phyloP scores from a whole-genome alignment of 495 filamentous ascomycete genomes.

The Annulohypoxylon maeteangense region DNA sequence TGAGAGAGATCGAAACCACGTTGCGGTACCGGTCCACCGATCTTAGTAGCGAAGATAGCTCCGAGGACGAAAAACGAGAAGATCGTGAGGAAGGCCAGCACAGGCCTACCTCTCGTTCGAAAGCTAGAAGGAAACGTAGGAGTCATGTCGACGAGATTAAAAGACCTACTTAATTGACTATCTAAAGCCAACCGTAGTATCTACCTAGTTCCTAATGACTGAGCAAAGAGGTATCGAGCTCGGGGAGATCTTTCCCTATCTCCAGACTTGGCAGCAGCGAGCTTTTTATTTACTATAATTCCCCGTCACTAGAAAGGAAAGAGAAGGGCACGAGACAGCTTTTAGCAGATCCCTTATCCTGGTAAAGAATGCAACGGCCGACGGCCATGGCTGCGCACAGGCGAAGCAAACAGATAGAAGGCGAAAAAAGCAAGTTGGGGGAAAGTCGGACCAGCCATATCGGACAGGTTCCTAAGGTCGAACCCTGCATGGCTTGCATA shows the following conservation, averaged over 20 bases:
- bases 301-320: not conserved
- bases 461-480: conserved; percentile 9
- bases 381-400: conserved; percentile 15
- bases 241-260: conserved; percentile 3
- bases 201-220: not conserved
- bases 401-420: not conserved
- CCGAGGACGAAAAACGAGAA: conserved; percentile 45
- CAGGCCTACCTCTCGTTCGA: conserved; percentile 27
- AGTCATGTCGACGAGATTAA: conserved; percentile 17
- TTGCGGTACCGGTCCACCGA: conserved; percentile 13
- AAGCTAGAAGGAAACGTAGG: conserved; percentile 6
- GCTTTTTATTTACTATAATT: conserved; percentile 38
- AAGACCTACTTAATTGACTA: not conserved
- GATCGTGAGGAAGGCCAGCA: conserved; percentile 38
- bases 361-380: conserved; percentile 36
- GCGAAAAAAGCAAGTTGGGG: conserved; percentile 21
- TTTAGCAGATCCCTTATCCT: conserved; percentile 12
- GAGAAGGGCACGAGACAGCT: conserved; percentile 34
- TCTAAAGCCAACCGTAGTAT: conserved; percentile 6
- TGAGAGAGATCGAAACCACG: conserved; percentile 28
- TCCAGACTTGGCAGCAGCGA: conserved; percentile 1
- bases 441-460: conserved; percentile 11
- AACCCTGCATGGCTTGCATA: conserved; percentile 30
- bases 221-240: conserved; percentile 12
- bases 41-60: conserved; percentile 35